Evolutionary conservation across 768 basidiomycete genomes (phyloP), one percentile per base, ranked within the genome.

Genomic region (Lyophyllum atratum): DNA sequence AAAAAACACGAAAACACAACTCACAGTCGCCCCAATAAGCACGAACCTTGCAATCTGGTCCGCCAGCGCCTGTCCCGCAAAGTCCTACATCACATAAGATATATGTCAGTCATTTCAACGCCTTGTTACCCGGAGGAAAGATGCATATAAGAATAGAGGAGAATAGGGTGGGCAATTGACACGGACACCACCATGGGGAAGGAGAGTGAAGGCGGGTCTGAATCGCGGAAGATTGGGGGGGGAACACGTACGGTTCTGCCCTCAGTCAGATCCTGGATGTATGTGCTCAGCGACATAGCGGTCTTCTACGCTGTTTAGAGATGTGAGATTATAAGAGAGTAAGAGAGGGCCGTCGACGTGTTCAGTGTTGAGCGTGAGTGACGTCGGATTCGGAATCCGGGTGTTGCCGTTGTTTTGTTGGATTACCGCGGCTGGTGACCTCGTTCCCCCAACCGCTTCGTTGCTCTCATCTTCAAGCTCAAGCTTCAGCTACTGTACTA

Each of bases 11-110:
- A 9, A 3, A 25, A 3, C 29, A 21, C 26, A 14, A 73, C 79
- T 66, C 51, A 86, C 86, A 33, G 81, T 79, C 15, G 80, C 65
- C 2, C 66, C 72, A 25, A 80, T 72, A 24, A 86, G 70, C 29
- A 76, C 74, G 50, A 77, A 59, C 15, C 75, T 74, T 10, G 77
- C 66, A 34, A 84, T 73, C 48, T 69, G 62, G 45, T 86, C 85
- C 2, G 83, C 84, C 14, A 73, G 62, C 45, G 76, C 76, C 65
- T 87, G 86, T 1, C 85, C 86, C 52, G 79, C 79, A 70, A 86
- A 87, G 65, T 87, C 86, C 86, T 87, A 34, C 17, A 33, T 19
- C 10, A 37, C 4, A 37, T 12, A 33, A 6, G 31, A n/a, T 12
- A 37, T 15, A 37, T 4, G 34, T 37, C 34, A 7, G 34, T 37